Base-by-base conservation (phyloP, 352 stramenopile genomes). In the Globisporangium abappressorium region DNA sequence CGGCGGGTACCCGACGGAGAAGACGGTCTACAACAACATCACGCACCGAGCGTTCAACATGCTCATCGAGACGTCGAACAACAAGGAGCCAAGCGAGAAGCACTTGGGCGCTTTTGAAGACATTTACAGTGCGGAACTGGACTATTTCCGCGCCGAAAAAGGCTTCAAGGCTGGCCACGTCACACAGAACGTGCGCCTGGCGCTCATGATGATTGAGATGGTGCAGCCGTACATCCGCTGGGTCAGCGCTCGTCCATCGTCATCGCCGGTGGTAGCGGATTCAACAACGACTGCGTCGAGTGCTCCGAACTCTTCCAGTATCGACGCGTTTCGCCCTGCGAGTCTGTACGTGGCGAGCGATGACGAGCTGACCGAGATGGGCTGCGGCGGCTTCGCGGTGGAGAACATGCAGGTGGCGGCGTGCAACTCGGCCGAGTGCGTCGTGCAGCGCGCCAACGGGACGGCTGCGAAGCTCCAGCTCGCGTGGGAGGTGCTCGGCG, bases 1-100 rank as follows among this genome's bases (percentile, higher is more conserved):
- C 78, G 91, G 90, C 8, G 95, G 95, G 11, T 99, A 99, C 74
- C 62, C 70, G 14, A 64, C 71, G 11, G 76, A 93, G 33, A 98
- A 98, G 72, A 98, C 95, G 0, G 56, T 80, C 14, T 99, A 99
- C 80, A 97, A 97, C 65, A 96, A 97, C 70, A 82, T 87, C 7
- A 97, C 89, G 12, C 83, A 99, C 54, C 89, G 97, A 20, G 84
- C 91, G 12, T 98, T 99, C 71, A 99, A 98, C 60, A 97, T 99
- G 71, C 78, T 99, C 1, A 89, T 99, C 34, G 97, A 99, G 73
- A 99, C 96, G 4, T 98, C 92, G 33, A 73, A 97, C 65, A 77
- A 64, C n/a, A 99, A 99, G 65, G 73, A 89, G 26, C 97, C 97
- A 0, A 55, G 51, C 3, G 75, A 89, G 61, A 66, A 60, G 18